Evolutionary conservation across 2,329 filamentous ascomycete genomes (phyloP), one percentile per base, ranked within the genome.

Genomic region (Monosporascus sp.): DNA sequence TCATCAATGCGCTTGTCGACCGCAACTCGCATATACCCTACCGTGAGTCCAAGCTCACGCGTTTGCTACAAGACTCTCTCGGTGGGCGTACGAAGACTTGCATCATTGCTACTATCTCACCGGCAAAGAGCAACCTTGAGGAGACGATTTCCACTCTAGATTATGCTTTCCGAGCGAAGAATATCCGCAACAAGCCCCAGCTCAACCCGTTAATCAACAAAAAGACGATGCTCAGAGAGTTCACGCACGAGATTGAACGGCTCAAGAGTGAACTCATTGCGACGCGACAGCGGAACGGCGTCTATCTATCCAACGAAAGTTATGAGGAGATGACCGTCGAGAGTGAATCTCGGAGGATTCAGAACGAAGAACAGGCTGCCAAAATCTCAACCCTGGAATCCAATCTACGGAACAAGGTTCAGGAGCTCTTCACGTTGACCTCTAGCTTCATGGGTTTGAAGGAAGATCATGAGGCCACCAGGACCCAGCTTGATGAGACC

Each of bases 141-240:
- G 94, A 99, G 71, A 99, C 95, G 0, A 97, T 99, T 55, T 97
- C 94, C 0, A 99, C 95, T 0, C 80, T 99, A 2, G 94, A 99
- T 69, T 99, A 99, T 67, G 95, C 94, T 11, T 97, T 97, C 73
- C 84, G 94, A 47, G 94, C 94, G 17, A 99, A 99, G 77, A 97
- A 99, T 62, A 99, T 99, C 64, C 88, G 90, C 49, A 99, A 99
- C 72, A 97, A 97, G 72, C 95, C 94, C 1, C 94, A 99, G 66
- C 80, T 96, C 63, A 99, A 97, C 71, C 89, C 91, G 48, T 82
- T 90, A 66, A 84, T 97, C 59, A 92, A 90, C 58, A 99, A 97
- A 72, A 96, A 94, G 73, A 96, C 91, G 3, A 72, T 99, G 14
- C 79, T 99, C 11, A 87, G 83, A 55, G 94, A 99, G 60, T 96